Conservation (phyloP, 2,329 filamentous ascomycete species). For the Sarocladiaceae sp. region DNA sequence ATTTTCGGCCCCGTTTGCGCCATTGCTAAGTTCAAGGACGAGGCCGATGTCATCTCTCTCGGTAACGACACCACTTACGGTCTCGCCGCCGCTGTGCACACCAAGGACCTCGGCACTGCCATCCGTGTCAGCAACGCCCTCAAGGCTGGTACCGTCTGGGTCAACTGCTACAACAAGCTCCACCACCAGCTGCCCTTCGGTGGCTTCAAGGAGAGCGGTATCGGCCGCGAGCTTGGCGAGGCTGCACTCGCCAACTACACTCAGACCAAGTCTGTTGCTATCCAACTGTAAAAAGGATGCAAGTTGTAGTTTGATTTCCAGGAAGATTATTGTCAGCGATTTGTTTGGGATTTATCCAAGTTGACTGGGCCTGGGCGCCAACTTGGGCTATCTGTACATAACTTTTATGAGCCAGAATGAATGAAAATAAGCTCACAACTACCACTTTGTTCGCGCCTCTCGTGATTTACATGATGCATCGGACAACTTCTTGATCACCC, state of each 20-base stretch:
- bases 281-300: conserved; percentile 28
- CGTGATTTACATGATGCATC: no score
- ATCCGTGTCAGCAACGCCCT: conserved; percentile 70
- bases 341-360: background rate
- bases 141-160: conserved; percentile 60
- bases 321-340: conserved; percentile 1
- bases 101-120: conserved; percentile 72
- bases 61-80: conserved; percentile 74
- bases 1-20: conserved; percentile 83
- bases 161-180: conserved; percentile 59
- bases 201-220: conserved; percentile 74
- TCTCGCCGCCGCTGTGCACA: conserved; percentile 75
- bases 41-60: conserved; percentile 68
- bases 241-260: conserved; percentile 64
- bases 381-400: background rate
- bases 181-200: conserved; percentile 65
- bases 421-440: background rate
- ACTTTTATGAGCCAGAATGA: conserved; percentile 4
- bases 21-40: conserved; percentile 76
- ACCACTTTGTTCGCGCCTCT: no score
- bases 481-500: no score
- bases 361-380: background rate
- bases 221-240: conserved; percentile 72
- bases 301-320: background rate
- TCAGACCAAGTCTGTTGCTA: conserved; percentile 62